Percentiles rank a stretch among this genome's conserved stretches.
phyloP scores from a whole-genome alignment of 2,329 filamentous ascomycete genomes.

The Lasiodiplodia sp. region DNA sequence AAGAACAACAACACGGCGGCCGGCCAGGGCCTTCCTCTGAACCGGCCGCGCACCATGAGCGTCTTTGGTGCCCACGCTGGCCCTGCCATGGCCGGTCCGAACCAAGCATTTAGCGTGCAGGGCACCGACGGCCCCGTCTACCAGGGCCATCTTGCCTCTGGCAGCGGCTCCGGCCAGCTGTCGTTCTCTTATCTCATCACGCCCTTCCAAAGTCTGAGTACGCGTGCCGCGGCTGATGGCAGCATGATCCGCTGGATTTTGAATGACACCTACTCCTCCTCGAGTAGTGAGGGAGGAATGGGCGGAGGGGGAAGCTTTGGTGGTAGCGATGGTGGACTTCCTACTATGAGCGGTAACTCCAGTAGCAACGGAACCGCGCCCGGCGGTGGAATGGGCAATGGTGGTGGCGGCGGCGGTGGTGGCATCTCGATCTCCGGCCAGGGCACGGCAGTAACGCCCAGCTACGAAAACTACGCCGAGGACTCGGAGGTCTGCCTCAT shows the following conservation, averaged over 20 bases:
- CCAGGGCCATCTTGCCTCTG: constrained; percentile 77
- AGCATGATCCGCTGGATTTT: constrained; percentile 38
- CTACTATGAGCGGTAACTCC: constrained; percentile 4
- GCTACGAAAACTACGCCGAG: constrained; percentile 22
- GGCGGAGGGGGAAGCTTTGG: not conserved
- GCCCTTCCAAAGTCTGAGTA: constrained; percentile 52
- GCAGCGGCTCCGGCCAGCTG: constrained; percentile 90
- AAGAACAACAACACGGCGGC: constrained; percentile 69
- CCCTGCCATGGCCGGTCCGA: constrained; percentile 46
- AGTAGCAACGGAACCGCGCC: constrained; percentile 8
- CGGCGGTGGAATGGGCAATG: not conserved
- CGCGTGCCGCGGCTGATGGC: constrained; percentile 46
- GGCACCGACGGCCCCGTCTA: constrained; percentile 60
- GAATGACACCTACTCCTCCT: constrained; percentile 26
- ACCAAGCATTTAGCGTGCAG: constrained; percentile 80
- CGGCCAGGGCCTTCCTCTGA: constrained; percentile 70
- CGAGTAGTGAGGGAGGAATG: constrained; percentile 8
- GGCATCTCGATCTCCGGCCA: constrained; percentile 15
- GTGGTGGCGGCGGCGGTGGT: constrained; percentile 7
- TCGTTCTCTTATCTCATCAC: constrained; percentile 67
- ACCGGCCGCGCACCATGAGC: constrained; percentile 54
- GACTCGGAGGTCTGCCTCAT: constrained; percentile 25
- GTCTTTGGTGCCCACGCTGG: constrained; percentile 60
- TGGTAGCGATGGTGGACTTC: not conserved
- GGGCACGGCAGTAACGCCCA: constrained; percentile 21